Base-by-base conservation (phyloP, 768 basidiomycete species). In the Leccinum sublutescens region DNA sequence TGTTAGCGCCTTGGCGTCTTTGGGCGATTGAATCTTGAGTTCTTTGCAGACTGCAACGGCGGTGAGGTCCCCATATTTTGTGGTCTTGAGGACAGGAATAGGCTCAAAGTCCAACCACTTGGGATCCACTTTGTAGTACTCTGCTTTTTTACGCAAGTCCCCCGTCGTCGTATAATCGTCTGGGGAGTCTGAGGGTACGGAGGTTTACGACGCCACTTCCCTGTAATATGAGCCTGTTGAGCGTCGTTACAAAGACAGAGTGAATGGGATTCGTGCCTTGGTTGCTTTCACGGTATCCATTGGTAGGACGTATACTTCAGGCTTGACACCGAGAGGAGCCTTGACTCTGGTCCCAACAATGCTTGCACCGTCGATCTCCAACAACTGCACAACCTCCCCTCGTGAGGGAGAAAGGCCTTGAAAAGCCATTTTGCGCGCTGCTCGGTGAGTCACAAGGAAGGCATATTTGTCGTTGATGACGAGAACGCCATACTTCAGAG, bases 251-350 rank as follows among this genome's bases (percentile, higher is more conserved):
- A 11, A 31, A 34, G 21, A 25, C n/a, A 3, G 11, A 55, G 48
- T 14, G 10, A 21, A 17, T 17, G 50, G 14, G 34, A 12, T 19
- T 59, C 78, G 19, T 54, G 83, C 91, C 81, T 98, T 98, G 62
- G 92, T 95, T n/a, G 94, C 85, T 50, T 96, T 81, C 55, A 98
- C 94, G 64, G 88, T 91, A 65, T 99, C 97, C 97, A 99, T 99
- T n/a, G 97, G 97, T 58, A 99, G 76, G 50, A 99, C 93, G 68
- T 95, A 95, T 27, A 98, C 91, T 74, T 96, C 88, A 0, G 89
- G 85, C 71, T 88, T 82, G 53, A 94, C 66, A 23, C 86, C 84
- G 62, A 91, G 86, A 1, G 96, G 95, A 1, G 96, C 95, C 61
- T 86, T 87, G 74, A 98, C 87, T 68, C 85, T 93, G 19, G 95